Evolutionary conservation across 2,329 filamentous ascomycete species (phyloP), one percentile per base, ranked within the genome.

Genomic region (Aspergillaceae sp.): DNA sequence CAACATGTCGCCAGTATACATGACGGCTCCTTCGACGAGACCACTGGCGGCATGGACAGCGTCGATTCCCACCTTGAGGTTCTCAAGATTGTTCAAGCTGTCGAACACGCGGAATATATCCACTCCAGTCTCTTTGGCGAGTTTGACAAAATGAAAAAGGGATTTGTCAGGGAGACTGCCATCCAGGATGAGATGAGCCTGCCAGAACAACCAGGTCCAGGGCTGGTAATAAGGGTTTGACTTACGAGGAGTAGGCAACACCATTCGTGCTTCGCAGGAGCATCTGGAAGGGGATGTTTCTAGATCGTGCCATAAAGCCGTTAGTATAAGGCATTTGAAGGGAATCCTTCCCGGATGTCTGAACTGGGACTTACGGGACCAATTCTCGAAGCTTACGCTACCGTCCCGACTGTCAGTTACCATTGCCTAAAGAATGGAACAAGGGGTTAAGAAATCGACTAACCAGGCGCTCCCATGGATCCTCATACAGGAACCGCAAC

Each of bases 101-200:
- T 98, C 92, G 57, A 98, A 98, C 48, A 98, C 87, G 72, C 92
- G 84, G 86, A 98, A 98, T 59, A 98, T 95, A 63, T 98, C 92
- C 47, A 98, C 90, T 65, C 92, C 92, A 60, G 91, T 90, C 79
- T 91, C 92, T 84, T 96, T 97, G 35, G 92, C 92, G 69, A 98
- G 91, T 64, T 95, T 87, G 60, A 91, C 92, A 74, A 98, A 98
- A 70, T 98, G 92, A 62, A 88, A 87, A 61, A 98, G 97, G 64
- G 92, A 92, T 58, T 98, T 98, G 71, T 98, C 92, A 7, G 92
- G 92, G 33, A 98, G 82, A 19, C 19, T 19, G 19, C 19, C 19
- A 19, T 19, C 19, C 19, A 2, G 19, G 19, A 19, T 19, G 19
- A 19, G 19, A 19, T 19, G 19, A 19, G 19, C 19, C 19, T 19